Percentiles rank a stretch among this genome's conserved stretches.
phyloP scores from a whole-genome alignment of 768 basidiomycete species.

The Lentinula aciculospora region DNA sequence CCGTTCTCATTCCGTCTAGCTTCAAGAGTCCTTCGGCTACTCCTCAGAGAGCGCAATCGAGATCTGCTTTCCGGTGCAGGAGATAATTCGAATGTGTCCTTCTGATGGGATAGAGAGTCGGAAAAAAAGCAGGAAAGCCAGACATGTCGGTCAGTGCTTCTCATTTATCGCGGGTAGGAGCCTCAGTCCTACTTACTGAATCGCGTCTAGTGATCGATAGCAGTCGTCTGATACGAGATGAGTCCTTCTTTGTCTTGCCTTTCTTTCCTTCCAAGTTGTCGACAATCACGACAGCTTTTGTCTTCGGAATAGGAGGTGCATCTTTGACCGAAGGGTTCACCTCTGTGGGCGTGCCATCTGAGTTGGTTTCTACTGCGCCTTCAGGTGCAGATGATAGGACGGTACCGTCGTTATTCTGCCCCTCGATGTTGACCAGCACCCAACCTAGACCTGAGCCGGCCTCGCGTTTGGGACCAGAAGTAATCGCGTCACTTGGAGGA shows the following conservation, averaged over 20 bases:
- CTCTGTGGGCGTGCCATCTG: conserved; percentile 22
- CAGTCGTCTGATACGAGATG: conserved; percentile 17
- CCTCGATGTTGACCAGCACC: conserved; percentile 62
- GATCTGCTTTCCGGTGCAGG: conserved; percentile 26
- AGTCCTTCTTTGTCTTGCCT: conserved; percentile 19
- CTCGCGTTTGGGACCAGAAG: conserved; percentile 16
- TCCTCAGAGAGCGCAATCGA: conserved; percentile 15
- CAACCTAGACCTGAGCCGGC: conserved; percentile 48
- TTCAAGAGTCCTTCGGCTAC: conserved; percentile 27
- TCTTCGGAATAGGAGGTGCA: conserved; percentile 25
- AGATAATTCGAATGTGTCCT: conserved; percentile 19
- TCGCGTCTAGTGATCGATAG: conserved; percentile 15
- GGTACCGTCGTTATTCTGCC: conserved; percentile 14
- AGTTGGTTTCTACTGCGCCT: neutral
- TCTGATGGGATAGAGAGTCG: conserved; percentile 8
- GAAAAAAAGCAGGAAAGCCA: neutral
- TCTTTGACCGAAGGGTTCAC: conserved; percentile 26
- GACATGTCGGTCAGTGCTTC: conserved; percentile 10
- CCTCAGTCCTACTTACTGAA: conserved; percentile 7
- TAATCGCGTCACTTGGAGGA: conserved; percentile 7
- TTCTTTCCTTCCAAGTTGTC: conserved; percentile 51
- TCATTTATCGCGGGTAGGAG: neutral
- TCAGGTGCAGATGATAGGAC: neutral
- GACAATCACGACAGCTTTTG: conserved; percentile 58
- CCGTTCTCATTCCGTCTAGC: conserved; percentile 30